These are phyloP conservation scores for Beauveria caledonica DNA, from an alignment of 2,329 filamentous ascomycete genomes.

Conservation along the genomic window DNA sequence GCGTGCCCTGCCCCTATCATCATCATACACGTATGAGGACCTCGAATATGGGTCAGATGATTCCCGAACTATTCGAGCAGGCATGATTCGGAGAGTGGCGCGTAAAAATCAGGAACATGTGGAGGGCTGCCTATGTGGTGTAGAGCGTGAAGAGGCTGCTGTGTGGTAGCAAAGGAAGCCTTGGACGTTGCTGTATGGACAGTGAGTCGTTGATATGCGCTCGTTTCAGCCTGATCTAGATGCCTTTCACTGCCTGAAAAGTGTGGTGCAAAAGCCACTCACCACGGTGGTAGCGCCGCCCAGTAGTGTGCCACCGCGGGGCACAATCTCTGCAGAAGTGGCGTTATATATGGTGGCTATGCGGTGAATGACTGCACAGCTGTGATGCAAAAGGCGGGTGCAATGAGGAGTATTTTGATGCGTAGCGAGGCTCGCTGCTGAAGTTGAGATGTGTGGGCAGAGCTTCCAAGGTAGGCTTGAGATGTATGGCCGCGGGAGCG, in stretches of 20 bases:
- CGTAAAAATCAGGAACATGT: slow-evolving; percentile 4
- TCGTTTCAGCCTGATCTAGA: slow-evolving; percentile 6
- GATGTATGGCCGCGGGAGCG: background rate
- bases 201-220: background rate
- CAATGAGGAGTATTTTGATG: no score
- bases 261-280: background rate
- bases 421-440: background rate
- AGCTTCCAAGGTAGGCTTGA: no score
- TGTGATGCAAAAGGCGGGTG: background rate
- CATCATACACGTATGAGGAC: slow-evolving; percentile 4
- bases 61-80: slow-evolving; percentile 6
- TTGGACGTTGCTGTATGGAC: background rate
- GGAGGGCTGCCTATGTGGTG: background rate
- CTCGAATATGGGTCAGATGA: background rate
- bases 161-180: background rate
- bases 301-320: slow-evolving; percentile 3
- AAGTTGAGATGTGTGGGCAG: background rate
- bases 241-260: slow-evolving; percentile 1
- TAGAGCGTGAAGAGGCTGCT: background rate
- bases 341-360: slow-evolving; percentile 8
- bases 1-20: background rate
- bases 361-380: slow-evolving; percentile 2
- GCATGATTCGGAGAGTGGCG: background rate
- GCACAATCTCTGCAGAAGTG: background rate
- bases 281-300: background rate